Base-by-base conservation (phyloP, 2,329 filamentous ascomycete species). In the Phoma sp. region DNA sequence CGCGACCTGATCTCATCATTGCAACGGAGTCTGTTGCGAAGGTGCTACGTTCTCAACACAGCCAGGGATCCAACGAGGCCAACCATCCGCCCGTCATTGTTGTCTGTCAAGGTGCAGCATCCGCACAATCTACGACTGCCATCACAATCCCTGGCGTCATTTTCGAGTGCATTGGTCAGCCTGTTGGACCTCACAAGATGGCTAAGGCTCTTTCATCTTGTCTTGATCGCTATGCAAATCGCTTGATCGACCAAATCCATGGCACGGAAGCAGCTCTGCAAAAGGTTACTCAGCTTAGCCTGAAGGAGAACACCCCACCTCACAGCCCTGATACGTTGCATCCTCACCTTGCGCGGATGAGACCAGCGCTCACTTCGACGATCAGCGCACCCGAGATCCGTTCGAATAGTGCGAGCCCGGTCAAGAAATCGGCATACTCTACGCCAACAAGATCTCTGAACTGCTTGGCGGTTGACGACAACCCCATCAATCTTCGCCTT, bases 391-490 rank as follows among this genome's bases (percentile, higher is more conserved):
- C 71, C 43, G 69, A 71, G 30, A 58, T 74, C 24, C 65, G 61
- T 2, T 67, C 65, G 4, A 42, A 62, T 3, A 55, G 48, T 4
- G 42, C 45, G 2, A 62, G 51, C 38, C 58, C 65, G 3, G 30
- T 61, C 23, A 66, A 64, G 46, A 60, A 63, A 30, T 61, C 59
- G 3, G 50, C 54, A 6, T 62, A 61, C n/a, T 35, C 41, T 8
- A 58, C 61, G 23, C 55, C 59, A 2, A 54, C 63, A 11, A 61
- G 55, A 4, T 55, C 68, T 1, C 51, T 74, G 11, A 64, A 71
- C 36, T 69, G 74, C 32, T 63, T 77, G 10, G 69, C 72, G 8
- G 74, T 75, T 3, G 74, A 77, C 35, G 74, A 77, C 58, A 77
- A 77, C 30, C 67, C 71, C 0, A 75, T 77, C 62, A 77, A 76